A percentile compares a stretch with the other conserved stretches of the same genome.
Evolutionary conservation across 192 early-diverging fungal species (phyloP).

Genomic region (Jimgerdemannia lactiflua): DNA sequence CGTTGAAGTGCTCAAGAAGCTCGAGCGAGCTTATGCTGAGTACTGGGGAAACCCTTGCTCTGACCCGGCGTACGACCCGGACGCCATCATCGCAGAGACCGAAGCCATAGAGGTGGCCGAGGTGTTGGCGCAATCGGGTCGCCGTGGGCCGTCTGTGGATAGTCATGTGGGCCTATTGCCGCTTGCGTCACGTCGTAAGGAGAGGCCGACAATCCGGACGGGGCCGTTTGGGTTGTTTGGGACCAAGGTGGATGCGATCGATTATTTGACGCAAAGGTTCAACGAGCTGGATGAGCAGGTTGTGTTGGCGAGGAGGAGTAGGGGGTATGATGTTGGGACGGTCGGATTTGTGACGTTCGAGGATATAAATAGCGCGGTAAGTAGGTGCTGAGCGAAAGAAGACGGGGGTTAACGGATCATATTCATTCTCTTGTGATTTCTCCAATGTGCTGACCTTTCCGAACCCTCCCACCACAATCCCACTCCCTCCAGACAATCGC

Average conservation of each 20-base stretch:
- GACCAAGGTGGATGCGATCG: conserved; percentile 65
- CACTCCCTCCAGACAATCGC: conserved; percentile 46
- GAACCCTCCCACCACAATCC: background rate
- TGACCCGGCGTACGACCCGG: conserved; percentile 61
- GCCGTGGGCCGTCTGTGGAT: conserved; percentile 4
- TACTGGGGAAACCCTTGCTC: conserved; percentile 71
- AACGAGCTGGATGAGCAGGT: conserved; percentile 52
- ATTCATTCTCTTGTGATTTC: no score
- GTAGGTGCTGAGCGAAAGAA: conserved; percentile 2
- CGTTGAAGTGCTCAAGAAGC: conserved; percentile 42
- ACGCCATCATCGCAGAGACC: conserved; percentile 32
- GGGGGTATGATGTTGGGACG: conserved; percentile 40
- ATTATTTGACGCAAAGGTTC: conserved; percentile 55
- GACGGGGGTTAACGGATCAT: no score
- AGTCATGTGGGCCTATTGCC: background rate
- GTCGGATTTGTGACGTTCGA: conserved; percentile 82
- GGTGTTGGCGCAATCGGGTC: background rate
- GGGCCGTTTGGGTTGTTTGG: conserved; percentile 48
- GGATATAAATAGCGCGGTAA: conserved; percentile 64
- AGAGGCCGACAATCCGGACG: conserved; percentile 37
- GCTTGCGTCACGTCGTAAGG: conserved; percentile 10
- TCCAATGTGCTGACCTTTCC: no score
- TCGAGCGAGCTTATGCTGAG: conserved; percentile 54
- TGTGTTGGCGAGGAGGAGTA: conserved; percentile 41
- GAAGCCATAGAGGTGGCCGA: conserved; percentile 10